Base-by-base conservation (phyloP, 2,329 filamentous ascomycete genomes). In the Neurospora sp. region DNA sequence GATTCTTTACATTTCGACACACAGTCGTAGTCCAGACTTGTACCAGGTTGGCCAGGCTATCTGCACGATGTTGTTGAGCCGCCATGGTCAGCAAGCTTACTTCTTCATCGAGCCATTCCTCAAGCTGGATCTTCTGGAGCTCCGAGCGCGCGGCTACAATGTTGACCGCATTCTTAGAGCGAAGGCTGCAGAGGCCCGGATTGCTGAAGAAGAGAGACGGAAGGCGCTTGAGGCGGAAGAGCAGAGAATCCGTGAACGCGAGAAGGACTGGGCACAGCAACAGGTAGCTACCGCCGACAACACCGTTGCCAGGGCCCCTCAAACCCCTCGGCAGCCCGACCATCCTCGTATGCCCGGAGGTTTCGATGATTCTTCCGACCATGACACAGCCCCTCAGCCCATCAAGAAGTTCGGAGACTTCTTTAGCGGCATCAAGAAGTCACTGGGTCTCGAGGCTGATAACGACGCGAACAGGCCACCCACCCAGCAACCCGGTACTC, bases 1-100 rank as follows among this genome's bases (percentile, higher is more conserved):
- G 77, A 86, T 89, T 4, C 82, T 98, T n/a, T 96, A 91, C 76
- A 88, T 98, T 43, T 90, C 91, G 3, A 87, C 89, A 10, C 86
- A 84, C 38, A 80, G 84, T 1, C 87, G 87, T 36, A 36, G 33
- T 71, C 91, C 88, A 38, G 93, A 98, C 77, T 88, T 96, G 77
- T 98, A 97, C 78, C 93, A 99, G 81, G 90, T 99, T 73, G 96
- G 93, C 70, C 91, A 94, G 75, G 92, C 92, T 36, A 85, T 99
- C 66, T 93, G 95, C 72, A 89, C 91, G 75, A 82, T 97, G 68
- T 84, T 99, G 43, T 84, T 99, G 66, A 88, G 88, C 68, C 88
- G 93, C 28, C 93, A 95, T 8, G 95, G 92, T 73, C 92, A 97
- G 76, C 92, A 96, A 77, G 93, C 95, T 2, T 93, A 92, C 69